Conservation (phyloP, 1,139 yeast genomes). For the Protomyces inundatus region DNA sequence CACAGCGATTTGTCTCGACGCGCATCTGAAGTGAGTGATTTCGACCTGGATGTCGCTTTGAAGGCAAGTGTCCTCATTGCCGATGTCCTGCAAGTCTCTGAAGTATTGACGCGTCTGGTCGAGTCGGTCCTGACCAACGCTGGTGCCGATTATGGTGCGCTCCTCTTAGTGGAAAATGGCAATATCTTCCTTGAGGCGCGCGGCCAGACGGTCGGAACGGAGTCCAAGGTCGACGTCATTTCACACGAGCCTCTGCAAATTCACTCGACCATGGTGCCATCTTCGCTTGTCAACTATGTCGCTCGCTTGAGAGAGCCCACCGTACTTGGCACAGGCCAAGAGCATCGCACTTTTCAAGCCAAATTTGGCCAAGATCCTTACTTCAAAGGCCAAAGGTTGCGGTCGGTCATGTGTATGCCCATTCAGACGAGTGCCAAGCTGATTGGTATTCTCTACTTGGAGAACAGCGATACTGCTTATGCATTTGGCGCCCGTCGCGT, state of each 20-base stretch:
- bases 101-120: slow-evolving; percentile 29
- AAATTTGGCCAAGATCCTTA: slow-evolving; percentile 22
- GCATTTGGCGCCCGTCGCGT: slow-evolving; percentile 21
- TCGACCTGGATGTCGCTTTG: slow-evolving; percentile 19
- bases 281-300: slow-evolving; percentile 29
- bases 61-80: slow-evolving; percentile 22
- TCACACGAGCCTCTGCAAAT: slow-evolving; percentile 27
- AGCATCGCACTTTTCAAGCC: slow-evolving; percentile 29
- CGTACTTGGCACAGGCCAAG: slow-evolving; percentile 28
- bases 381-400: slow-evolving; percentile 27
- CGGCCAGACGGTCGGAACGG: slow-evolving; percentile 26
- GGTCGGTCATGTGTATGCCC: slow-evolving; percentile 32
- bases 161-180: slow-evolving; percentile 29
- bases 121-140: slow-evolving; percentile 32
- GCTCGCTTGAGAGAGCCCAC: slow-evolving; percentile 30
- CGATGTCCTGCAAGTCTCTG: slow-evolving; percentile 10
- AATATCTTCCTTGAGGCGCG: slow-evolving; percentile 30
- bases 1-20: neutral
- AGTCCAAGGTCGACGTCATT: slow-evolving; percentile 24
- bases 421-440: slow-evolving; percentile 30
- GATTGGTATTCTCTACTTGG: slow-evolving; percentile 31
- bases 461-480: slow-evolving; percentile 31
- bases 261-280: slow-evolving; percentile 24
- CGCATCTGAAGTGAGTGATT: neutral
- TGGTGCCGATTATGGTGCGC: slow-evolving; percentile 32